phyloP scores from a whole-genome alignment of 2,329 filamentous ascomycete genomes.

The Hirsutella rhossiliensis region DNA sequence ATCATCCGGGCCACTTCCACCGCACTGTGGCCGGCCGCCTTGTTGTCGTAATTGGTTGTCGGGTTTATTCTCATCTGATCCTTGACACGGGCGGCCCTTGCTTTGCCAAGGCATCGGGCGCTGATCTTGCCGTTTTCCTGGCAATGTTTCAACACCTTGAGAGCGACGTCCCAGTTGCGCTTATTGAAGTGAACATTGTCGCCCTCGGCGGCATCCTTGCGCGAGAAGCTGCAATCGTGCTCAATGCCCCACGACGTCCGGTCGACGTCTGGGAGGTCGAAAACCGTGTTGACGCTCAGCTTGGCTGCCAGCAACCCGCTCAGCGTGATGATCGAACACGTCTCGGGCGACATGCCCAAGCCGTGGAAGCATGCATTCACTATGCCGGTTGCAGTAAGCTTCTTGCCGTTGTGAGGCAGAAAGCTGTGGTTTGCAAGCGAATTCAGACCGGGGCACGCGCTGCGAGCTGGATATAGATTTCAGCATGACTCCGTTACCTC shows the following conservation, averaged over 20 bases:
- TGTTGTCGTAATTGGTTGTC: background rate
- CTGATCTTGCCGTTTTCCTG: background rate
- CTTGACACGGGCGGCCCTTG: background rate
- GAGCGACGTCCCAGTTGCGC: background rate
- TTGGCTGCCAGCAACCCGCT: background rate
- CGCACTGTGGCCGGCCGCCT: background rate
- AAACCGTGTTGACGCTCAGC: background rate
- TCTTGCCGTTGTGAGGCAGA: background rate
- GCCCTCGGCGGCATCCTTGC: background rate
- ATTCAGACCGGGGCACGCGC: background rate
- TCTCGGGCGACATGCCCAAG: background rate
- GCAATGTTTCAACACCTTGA: background rate
- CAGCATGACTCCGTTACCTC: too few relatives aligned
- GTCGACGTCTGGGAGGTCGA: background rate
- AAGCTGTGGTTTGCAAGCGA: background rate
- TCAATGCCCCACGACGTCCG: background rate
- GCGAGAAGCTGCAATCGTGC: slow-evolving; percentile 1
- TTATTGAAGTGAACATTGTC: background rate
- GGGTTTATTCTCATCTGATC: background rate
- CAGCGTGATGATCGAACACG: background rate
- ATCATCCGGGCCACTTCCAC: background rate
- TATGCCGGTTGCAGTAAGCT: background rate
- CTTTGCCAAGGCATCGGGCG: background rate
- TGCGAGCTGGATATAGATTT: background rate
- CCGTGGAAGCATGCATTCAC: background rate